A percentile compares a stretch with the other conserved stretches of the same genome.
Evolutionary conservation across 306 rosid genomes (phyloP).

Genomic region (Quillaja saponaria): DNA sequence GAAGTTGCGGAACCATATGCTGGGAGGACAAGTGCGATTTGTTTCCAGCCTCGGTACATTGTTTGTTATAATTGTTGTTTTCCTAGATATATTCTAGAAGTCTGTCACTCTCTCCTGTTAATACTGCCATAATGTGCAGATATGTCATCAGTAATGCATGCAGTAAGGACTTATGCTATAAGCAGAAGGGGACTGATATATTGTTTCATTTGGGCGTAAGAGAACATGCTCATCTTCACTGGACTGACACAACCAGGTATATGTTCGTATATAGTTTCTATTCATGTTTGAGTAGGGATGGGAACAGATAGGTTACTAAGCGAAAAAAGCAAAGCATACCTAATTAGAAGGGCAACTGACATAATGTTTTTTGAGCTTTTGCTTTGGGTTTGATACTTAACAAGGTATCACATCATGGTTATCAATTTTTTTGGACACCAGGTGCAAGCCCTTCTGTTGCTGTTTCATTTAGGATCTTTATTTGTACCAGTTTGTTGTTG

Average conservation of each 20-base stretch:
- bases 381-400: no score
- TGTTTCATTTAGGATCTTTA: no score
- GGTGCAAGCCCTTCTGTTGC: no score
- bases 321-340: no score
- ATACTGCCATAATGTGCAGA: slow-evolving; percentile 53
- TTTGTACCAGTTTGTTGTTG: no score
- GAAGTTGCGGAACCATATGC: slow-evolving; percentile 64
- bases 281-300: no score
- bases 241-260: slow-evolving; percentile 81
- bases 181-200: slow-evolving; percentile 81
- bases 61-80: slow-evolving; percentile 14
- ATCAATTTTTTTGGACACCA: no score
- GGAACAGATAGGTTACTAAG: no score
- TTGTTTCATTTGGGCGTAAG: slow-evolving; percentile 57
- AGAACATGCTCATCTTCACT: slow-evolving; percentile 88
- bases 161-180: slow-evolving; percentile 72
- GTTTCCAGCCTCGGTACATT: slow-evolving; percentile 86
- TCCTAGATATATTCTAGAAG: slow-evolving; percentile 8
- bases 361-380: no score
- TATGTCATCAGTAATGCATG: slow-evolving; percentile 93
- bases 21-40: slow-evolving; percentile 79
- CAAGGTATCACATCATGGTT: no score
- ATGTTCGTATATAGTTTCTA: not conserved
- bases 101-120: slow-evolving; percentile 6
- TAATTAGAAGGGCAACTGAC: no score